Conservation (phyloP, 139 green algal species). For the Chara braunii region DNA sequence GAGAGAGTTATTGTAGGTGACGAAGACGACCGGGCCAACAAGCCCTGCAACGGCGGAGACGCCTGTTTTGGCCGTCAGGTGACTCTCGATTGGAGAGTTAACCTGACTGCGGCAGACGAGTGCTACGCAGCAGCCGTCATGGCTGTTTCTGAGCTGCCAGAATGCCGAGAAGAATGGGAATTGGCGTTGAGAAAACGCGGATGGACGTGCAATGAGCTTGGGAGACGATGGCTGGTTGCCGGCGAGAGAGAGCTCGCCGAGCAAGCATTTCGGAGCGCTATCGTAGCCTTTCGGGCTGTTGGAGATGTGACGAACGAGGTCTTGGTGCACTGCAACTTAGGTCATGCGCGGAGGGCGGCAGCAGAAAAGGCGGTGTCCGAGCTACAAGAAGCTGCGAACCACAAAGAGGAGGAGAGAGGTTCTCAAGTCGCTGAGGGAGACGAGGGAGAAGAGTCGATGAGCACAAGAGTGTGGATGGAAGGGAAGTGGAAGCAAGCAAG, state of each 20-base stretch:
- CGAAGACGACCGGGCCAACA: too few species aligned
- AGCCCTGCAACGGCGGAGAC: too few species aligned
- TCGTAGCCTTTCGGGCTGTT: constrained; percentile 2
- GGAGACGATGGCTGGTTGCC: background rate
- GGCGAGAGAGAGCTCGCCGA: background rate
- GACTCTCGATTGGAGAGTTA: constrained; percentile 26
- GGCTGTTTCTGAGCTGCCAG: constrained; percentile 12
- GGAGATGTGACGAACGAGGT: constrained; percentile 16
- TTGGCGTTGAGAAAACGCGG: background rate
- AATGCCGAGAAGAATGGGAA: background rate
- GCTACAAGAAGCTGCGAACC: too few species aligned
- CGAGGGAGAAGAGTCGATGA: too few species aligned
- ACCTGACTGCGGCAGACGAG: constrained; percentile 21
- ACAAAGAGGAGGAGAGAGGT: too few species aligned
- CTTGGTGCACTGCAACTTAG: constrained; percentile 32
- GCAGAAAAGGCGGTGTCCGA: constrained; percentile 3
- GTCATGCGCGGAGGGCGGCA: constrained; percentile 13
- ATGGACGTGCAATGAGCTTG: constrained; percentile 18
- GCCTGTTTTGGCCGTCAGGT: constrained; percentile 29
- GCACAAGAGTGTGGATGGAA: too few species aligned
- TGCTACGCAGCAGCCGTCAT: constrained; percentile 19
- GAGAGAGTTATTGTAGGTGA: too few species aligned
- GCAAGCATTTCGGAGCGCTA: constrained; percentile 12
- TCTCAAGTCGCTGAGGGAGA: too few species aligned
- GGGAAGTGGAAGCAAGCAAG: too few species aligned